A percentile compares a stretch with the other conserved stretches of the same genome.
Conservation (phyloP, 2,329 filamentous ascomycete genomes). For the Colletotrichum simmondsii region DNA sequence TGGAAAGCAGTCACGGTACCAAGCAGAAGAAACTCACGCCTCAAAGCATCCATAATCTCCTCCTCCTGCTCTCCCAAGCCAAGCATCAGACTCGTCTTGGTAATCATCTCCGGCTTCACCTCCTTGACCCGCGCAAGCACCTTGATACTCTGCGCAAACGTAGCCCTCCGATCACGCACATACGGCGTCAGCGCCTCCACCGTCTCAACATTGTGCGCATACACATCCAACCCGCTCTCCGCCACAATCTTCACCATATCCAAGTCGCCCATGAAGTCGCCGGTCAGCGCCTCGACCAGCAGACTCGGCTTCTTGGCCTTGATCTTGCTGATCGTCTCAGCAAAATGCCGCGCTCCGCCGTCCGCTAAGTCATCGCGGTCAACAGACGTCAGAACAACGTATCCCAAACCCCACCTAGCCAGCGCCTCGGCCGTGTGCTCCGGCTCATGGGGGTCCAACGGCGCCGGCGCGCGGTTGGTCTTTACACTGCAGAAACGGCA, state of each 20-base stretch:
- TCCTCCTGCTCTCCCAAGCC: slow-evolving; percentile 92
- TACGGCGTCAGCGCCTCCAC: slow-evolving; percentile 90
- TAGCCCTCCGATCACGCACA: slow-evolving; percentile 89
- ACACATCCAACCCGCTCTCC: slow-evolving; percentile 90
- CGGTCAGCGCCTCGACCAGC: slow-evolving; percentile 85
- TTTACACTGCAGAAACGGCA: slow-evolving; percentile 98
- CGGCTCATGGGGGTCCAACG: slow-evolving; percentile 94
- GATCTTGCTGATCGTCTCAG: slow-evolving; percentile 93
- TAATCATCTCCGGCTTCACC: slow-evolving; percentile 80
- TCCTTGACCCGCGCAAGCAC: slow-evolving; percentile 87
- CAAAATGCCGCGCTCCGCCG: slow-evolving; percentile 89
- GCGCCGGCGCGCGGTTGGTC: slow-evolving; percentile 78
- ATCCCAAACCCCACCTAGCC: slow-evolving; percentile 91
- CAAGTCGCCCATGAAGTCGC: slow-evolving; percentile 86
- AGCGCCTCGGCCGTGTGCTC: slow-evolving; percentile 97
- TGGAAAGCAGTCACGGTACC: too few species aligned
- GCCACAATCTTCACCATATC: slow-evolving; percentile 91
- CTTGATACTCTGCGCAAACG: slow-evolving; percentile 84
- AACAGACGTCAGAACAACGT: slow-evolving; percentile 93
- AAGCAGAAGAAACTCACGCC: slow-evolving; percentile 57
- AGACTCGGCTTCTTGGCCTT: slow-evolving; percentile 84
- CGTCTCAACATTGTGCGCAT: slow-evolving; percentile 97
- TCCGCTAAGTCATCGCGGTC: slow-evolving; percentile 93
- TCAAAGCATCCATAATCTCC: slow-evolving; percentile 82
- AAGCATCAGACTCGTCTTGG: slow-evolving; percentile 99